A percentile compares a stretch with the other conserved stretches of the same genome.
phyloP scores from a whole-genome alignment of 805 yeast species.

The Schizosaccharomyces lindneri region DNA sequence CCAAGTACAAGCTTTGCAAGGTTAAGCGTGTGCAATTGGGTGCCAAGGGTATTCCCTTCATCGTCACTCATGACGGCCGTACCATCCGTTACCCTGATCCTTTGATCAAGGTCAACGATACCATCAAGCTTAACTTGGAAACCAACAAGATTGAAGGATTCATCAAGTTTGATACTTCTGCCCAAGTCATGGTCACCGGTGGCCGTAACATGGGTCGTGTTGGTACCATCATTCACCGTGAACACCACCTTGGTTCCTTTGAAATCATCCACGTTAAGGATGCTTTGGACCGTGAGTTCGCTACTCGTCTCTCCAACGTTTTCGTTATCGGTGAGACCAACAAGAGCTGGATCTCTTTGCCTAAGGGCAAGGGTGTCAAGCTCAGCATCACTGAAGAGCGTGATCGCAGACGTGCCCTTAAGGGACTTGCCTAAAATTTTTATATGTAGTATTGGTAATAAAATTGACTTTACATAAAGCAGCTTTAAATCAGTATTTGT shows the following conservation, averaged over 20 bases:
- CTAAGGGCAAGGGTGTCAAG: constrained; percentile 98
- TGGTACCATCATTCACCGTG: constrained; percentile 88
- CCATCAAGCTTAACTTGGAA: constrained; percentile 89
- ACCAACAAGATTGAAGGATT: constrained; percentile 79
- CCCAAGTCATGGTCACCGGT: constrained; percentile 80
- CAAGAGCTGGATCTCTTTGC: constrained; percentile 81
- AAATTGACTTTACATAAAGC: neutral
- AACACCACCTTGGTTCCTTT: constrained; percentile 95
- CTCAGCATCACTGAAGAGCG: constrained; percentile 89
- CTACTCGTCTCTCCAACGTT: constrained; percentile 81
- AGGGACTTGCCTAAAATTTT: constrained; percentile 14
- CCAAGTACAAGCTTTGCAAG: constrained; percentile 91
- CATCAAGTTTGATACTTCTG: constrained; percentile 83
- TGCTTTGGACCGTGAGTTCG: constrained; percentile 79
- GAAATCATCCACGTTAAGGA: constrained; percentile 94
- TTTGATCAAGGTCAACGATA: constrained; percentile 84
- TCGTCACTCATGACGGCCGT: constrained; percentile 99
- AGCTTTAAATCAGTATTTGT: neutral
- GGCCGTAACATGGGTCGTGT: constrained; percentile 97
- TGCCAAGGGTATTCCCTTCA: constrained; percentile 94
- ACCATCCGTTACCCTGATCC: constrained; percentile 99
- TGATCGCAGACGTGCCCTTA: constrained; percentile 87
- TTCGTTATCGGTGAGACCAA: constrained; percentile 88
- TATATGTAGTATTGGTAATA: neutral
- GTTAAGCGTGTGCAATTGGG: constrained; percentile 96